Base-by-base conservation (phyloP, 176 grass and related monocot genomes). In the Hordeum vulgare region DNA sequence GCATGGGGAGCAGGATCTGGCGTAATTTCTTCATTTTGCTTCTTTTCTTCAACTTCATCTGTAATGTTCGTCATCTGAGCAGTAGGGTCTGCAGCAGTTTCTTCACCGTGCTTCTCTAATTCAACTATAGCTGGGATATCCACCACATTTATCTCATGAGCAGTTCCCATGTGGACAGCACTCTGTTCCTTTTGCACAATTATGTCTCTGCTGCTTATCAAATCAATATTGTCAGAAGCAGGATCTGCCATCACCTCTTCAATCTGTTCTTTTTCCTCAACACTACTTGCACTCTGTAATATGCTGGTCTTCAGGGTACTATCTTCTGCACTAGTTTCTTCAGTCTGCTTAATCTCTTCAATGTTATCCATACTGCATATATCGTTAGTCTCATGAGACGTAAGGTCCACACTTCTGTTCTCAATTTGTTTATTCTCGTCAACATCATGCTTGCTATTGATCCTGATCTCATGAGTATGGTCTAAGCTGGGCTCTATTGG, bases 321-420 rank as follows among this genome's bases (percentile, higher is more conserved):
- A 18, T 9, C 41, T 73, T 73, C 21, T 2, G 44, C 41, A 45
- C 35, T 45, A 29, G 83, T 41, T 25, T 83, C 45, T 49, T 86
- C 42, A 59, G 66, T 73, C 36, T 83, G 88, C n/a, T 90, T 76
- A 51, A 60, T 72, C 58, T 83, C 88, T 78, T 83, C 84, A 59
- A 61, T 31, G 60, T 13, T 51, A 62, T 36, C 27, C 45, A 58
- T 83, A 37, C 24, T 62, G 12, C 64, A 18, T 18, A 78, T 35
- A 24, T 15, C 17, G 18, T 45, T 37, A 28, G 58, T 8, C 76
- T 86, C 74, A 47, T 8, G 3, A 47, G 42, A 78, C 28, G 57
- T 35, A 78, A 49, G 8, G 27, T 66, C 35, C 35, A 68, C 17
- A 74, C 3, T 33, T 26, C 11, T 11, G 23, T 74, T 36, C 54